Evolutionary conservation across 1,284 basidiomycete genomes (phyloP), one percentile per base, ranked within the genome.

Genomic region (Fistulina hepatica): DNA sequence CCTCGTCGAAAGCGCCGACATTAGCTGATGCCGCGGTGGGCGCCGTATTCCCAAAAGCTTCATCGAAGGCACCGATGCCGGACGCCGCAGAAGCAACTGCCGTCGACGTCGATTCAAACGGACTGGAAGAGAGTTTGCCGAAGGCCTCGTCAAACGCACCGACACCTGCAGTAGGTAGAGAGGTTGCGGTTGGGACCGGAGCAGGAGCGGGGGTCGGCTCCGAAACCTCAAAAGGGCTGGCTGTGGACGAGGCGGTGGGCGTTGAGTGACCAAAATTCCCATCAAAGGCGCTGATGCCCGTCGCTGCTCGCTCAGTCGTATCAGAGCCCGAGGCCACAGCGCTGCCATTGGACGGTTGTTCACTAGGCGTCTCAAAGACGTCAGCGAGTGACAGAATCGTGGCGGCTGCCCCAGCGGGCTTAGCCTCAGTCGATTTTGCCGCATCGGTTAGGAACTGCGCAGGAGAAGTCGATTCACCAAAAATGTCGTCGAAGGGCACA

Each of bases 81-180:
- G n/a, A n/a, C n/a, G n/a, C n/a, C n/a, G n/a, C n/a, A n/a, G n/a
- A n/a, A n/a, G n/a, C n/a, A n/a, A n/a, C n/a, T n/a, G n/a, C n/a
- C n/a, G n/a, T n/a, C n/a, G n/a, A n/a, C n/a, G n/a, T n/a, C n/a
- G n/a, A n/a, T n/a, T n/a, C n/a, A n/a, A n/a, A n/a, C 3, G 64
- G 51, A 6, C 60, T 52, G 23, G 44, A 11, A 2, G 74, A 60
- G 6, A 73, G 59, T 45, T 70, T 73, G 19, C 73, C 69, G 53
- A 82, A 67, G 2, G 77, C 75, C 49, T 82, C 73, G 49, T 89
- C 82, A 47, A 90, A 85, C 34, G 78, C 81, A 42, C 65, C 75
- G 2, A 77, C 64, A 30, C 71, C 73, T n/a, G 65, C 60, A 42
- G 57, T 51, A 38, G 47, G 34, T 16, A 53, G 36, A 13, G 49